Evolutionary conservation across 2,329 filamentous ascomycete species (phyloP).

Genomic region (Westerdykella aurantiaca): DNA sequence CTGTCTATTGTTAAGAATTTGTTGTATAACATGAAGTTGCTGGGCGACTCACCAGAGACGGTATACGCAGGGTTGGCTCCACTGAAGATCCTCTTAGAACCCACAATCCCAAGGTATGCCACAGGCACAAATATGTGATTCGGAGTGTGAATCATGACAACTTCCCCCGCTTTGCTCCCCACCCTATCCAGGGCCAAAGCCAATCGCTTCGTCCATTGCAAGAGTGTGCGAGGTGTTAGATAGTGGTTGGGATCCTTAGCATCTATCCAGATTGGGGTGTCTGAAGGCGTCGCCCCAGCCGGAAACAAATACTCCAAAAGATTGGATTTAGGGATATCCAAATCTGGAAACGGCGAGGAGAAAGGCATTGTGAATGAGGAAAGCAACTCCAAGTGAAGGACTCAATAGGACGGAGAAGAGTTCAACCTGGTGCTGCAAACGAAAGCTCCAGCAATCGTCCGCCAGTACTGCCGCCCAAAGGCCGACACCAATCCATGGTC

Average conservation of each 20-base stretch:
- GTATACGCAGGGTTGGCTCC: constrained; percentile 52
- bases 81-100: constrained; percentile 48
- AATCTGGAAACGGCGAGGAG: constrained; percentile 38
- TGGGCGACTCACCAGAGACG: constrained; percentile 36
- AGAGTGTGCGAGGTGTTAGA: constrained; percentile 42
- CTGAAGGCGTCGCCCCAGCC: constrained; percentile 21
- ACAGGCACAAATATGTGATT: constrained; percentile 52
- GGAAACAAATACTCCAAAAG: constrained; percentile 34
- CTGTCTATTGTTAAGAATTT: constrained; percentile 12
- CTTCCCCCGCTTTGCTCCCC: constrained; percentile 44
- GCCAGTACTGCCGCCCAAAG: too few relatives aligned
- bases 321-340: constrained; percentile 45
- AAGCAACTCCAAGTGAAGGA: not conserved
- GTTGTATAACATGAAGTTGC: not conserved
- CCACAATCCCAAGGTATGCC: constrained; percentile 48
- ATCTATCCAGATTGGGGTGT: constrained; percentile 50
- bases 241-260: constrained; percentile 39
- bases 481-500: constrained; percentile 2
- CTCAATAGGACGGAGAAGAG: not conserved
- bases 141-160: constrained; percentile 49
- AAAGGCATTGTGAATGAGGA: constrained; percentile 34
- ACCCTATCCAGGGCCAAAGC: constrained; percentile 43
- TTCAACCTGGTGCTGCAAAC: not conserved
- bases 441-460: too few relatives aligned
- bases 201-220: constrained; percentile 48